Conservation (phyloP, 23 red algal species). For the Gracilaria gracilis region DNA sequence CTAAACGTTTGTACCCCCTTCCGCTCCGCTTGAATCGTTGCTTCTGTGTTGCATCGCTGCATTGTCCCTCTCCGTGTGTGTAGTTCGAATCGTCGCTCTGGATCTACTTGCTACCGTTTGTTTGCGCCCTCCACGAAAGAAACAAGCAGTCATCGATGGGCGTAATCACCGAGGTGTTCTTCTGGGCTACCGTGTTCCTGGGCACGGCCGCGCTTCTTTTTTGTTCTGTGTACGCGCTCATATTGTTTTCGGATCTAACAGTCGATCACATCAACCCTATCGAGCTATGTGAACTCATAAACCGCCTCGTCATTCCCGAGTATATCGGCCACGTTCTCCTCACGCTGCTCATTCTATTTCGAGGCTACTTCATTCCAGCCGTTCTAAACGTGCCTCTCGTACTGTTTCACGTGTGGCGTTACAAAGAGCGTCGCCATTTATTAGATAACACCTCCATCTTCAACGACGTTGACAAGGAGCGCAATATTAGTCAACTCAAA, state of each 20-base stretch:
- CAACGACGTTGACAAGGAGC: conserved; percentile 66
- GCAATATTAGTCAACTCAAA: conserved; percentile 73
- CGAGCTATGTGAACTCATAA: conserved; percentile 94
- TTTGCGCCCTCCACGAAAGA: neutral
- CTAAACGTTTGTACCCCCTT: too few relatives aligned
- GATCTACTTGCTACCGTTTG: neutral
- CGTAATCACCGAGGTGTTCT: conserved; percentile 70
- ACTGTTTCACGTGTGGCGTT: conserved; percentile 65
- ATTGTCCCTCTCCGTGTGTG: too few relatives aligned
- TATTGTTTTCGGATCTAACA: conserved; percentile 91
- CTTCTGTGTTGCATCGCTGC: too few relatives aligned
- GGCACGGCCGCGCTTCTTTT: conserved; percentile 85
- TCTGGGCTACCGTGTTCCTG: conserved; percentile 84
- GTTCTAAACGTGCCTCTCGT: conserved; percentile 81
- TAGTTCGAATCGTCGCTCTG: too few relatives aligned
- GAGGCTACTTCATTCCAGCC: conserved; percentile 65
- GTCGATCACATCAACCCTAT: conserved; percentile 97
- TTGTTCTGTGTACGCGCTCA: conserved; percentile 85
- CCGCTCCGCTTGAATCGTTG: too few relatives aligned
- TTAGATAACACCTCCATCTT: conserved; percentile 95
- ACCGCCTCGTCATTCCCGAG: conserved; percentile 82
- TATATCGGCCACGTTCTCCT: conserved; percentile 70
- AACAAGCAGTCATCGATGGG: conserved; percentile 62
- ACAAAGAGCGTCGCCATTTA: conserved; percentile 71
- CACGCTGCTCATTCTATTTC: conserved; percentile 60